phyloP scores from a whole-genome alignment of 129 eudicot species.

The Deinandra increscens region DNA sequence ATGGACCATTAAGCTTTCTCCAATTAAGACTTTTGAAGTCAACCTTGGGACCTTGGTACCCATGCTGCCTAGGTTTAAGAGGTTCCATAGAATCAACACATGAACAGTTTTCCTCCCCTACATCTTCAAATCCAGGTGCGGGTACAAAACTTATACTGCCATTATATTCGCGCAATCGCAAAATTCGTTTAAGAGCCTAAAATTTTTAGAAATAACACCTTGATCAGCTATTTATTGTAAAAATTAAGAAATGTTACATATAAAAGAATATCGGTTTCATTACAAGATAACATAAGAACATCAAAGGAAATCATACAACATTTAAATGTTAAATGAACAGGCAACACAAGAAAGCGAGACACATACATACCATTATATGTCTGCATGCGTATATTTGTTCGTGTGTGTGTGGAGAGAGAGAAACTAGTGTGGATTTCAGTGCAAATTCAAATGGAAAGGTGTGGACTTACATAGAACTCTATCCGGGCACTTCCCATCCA shows the following conservation, averaged over 20 bases:
- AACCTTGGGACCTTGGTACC: conserved; percentile 59
- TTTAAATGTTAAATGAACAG: not conserved
- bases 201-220: not conserved
- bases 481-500: conserved; percentile 95
- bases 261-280: not conserved
- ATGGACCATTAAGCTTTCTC: conserved; percentile 84
- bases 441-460: not conserved
- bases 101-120: conserved; percentile 45
- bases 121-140: conserved; percentile 80
- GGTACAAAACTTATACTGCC: conserved; percentile 79
- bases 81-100: conserved; percentile 34
- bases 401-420: not conserved
- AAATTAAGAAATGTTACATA: not conserved
- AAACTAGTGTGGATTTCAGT: not conserved
- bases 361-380: not conserved
- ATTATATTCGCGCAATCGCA: conserved; percentile 64
- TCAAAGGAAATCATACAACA: not conserved
- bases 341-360: not conserved
- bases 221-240: not conserved
- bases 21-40: conserved; percentile 49
- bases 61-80: conserved; percentile 33
- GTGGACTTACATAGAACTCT: conserved; percentile 65
- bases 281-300: not conserved
- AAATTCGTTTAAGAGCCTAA: conserved; percentile 78
- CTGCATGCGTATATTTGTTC: not conserved